Conservation (phyloP, 495 filamentous ascomycete genomes). For the Trichoderma gamsii region DNA sequence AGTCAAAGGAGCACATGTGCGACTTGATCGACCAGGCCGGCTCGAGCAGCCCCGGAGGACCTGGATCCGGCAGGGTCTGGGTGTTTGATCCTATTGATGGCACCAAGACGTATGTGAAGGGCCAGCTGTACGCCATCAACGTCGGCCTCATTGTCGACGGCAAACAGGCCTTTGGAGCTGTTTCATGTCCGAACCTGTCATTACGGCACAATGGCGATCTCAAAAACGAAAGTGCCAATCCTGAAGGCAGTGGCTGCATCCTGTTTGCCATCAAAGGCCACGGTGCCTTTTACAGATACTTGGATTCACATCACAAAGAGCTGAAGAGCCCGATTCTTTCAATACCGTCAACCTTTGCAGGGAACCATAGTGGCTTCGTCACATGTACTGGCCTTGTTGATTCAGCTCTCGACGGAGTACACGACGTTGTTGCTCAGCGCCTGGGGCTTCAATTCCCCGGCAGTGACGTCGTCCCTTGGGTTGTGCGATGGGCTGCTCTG, state of each 20-base stretch:
- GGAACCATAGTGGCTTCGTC: constrained; percentile 27
- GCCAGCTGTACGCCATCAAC: constrained; percentile 55
- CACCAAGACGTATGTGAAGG: constrained; percentile 57
- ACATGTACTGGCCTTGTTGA: constrained; percentile 35
- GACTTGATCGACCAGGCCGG: constrained; percentile 57
- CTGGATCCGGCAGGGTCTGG: constrained; percentile 45
- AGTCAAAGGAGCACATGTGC: constrained; percentile 50
- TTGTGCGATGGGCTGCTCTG: constrained; percentile 58
- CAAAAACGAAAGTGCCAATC: constrained; percentile 38
- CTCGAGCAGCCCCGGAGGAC: constrained; percentile 33
- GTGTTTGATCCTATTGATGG: constrained; percentile 70
- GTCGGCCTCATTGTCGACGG: constrained; percentile 36
- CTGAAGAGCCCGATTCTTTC: constrained; percentile 27
- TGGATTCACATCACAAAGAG: constrained; percentile 23
- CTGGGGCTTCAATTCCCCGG: constrained; percentile 45
- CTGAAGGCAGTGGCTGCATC: constrained; percentile 50
- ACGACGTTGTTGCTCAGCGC: constrained; percentile 38
- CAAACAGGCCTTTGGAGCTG: constrained; percentile 36
- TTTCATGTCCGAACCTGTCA: constrained; percentile 53
- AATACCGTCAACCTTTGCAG: constrained; percentile 28
- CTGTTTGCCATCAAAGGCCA: constrained; percentile 51
- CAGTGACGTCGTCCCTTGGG: constrained; percentile 56
- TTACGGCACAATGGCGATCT: constrained; percentile 30
- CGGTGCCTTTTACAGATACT: constrained; percentile 41
- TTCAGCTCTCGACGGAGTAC: constrained; percentile 41